Evolutionary conservation across 192 early-diverging fungal species (phyloP), one percentile per base, ranked within the genome.

Genomic region (Umbelopsis vinacea): DNA sequence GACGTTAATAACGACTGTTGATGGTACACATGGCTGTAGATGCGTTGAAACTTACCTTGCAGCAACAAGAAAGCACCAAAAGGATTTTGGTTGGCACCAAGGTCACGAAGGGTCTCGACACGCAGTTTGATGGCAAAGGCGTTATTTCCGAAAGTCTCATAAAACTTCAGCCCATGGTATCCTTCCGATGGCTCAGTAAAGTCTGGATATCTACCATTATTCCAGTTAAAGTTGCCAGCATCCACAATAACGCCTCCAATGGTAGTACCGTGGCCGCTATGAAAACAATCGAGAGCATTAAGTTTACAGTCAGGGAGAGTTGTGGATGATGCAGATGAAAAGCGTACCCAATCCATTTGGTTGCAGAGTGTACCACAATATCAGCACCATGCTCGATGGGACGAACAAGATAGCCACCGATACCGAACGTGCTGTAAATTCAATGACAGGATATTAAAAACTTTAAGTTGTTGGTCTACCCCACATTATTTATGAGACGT

Each of bases 341-440:
- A 43, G 40, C 57, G 17, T 19, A 63, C 57, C 89, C 87, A 47
- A 92, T 90, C 96, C 96, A 98, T 84, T 98, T 98, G 40, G 95
- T 98, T 19, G 96, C 95, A 43, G 93, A 95, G 63, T 91, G 91
- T 19, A 94, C 90, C 73, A 98, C 90, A 77, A 98, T 98, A 82
- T 98, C 94, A n/a, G 96, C 96, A 71, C 95, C 95, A 79, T 95
- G 90, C 46, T 94, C 91, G 69, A 98, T 91, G 8, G 96, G 96
- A n/a, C 87, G 87, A 35, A 88, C 80, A 46, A 93, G 75, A 78
- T 92, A 95, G 17, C 92, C 93, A 63, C 93, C 96, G 67, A 93
- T 92, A 70, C 96, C 96, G 78, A 97, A 98, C 0, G 96, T 98
- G 86, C 77, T 78, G 53, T 47, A 24, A 26, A 67, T 19, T 7